These are phyloP conservation scores for Thelonectria rubi DNA, from an alignment of 2,329 filamentous ascomycete genomes.

Conservation along the genomic window DNA sequence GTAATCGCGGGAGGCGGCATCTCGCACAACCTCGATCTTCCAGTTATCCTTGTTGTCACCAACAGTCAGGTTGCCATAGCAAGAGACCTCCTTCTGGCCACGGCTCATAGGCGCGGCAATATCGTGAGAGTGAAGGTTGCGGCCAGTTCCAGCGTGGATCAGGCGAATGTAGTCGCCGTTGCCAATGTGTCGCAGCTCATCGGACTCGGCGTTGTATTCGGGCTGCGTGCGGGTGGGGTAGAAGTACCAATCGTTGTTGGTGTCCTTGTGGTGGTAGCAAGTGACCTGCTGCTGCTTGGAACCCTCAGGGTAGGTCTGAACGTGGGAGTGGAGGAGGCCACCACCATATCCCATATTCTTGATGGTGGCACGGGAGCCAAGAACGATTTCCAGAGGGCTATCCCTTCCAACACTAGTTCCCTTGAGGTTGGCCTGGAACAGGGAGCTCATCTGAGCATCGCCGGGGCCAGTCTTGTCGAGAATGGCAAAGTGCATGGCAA, in stretches of 20 bases:
- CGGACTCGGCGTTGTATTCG: conserved; percentile 75
- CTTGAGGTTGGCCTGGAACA: conserved; percentile 96
- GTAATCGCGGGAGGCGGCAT: conserved; percentile 86
- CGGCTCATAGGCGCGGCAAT: conserved; percentile 91
- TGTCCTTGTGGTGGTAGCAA: conserved; percentile 99
- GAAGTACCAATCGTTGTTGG: conserved; percentile 99
- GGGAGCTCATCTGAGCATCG: conserved; percentile 99
- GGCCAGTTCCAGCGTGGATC: conserved; percentile 93
- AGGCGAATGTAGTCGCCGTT: conserved; percentile 84
- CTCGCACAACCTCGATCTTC: conserved; percentile 89
- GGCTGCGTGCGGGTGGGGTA: conserved; percentile 87
- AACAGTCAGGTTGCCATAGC: conserved; percentile 93
- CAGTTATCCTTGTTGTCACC: conserved; percentile 99
- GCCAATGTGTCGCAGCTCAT: conserved; percentile 75
- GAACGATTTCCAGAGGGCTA: conserved; percentile 90
- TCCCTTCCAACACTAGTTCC: conserved; percentile 95
- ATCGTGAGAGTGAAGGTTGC: conserved; percentile 94
- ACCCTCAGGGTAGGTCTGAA: conserved; percentile 95
- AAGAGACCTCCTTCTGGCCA: conserved; percentile 90
- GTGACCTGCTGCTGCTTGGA: conserved; percentile 96
- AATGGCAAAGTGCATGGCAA: conserved; percentile 93
- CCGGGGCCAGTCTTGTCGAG: conserved; percentile 93
- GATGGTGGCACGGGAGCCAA: conserved; percentile 88
- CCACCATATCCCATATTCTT: conserved; percentile 99
- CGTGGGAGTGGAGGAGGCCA: conserved; percentile 93